Evolutionary conservation across 1,284 basidiomycete species (phyloP).

Genomic region (Tilletiaria anomala): DNA sequence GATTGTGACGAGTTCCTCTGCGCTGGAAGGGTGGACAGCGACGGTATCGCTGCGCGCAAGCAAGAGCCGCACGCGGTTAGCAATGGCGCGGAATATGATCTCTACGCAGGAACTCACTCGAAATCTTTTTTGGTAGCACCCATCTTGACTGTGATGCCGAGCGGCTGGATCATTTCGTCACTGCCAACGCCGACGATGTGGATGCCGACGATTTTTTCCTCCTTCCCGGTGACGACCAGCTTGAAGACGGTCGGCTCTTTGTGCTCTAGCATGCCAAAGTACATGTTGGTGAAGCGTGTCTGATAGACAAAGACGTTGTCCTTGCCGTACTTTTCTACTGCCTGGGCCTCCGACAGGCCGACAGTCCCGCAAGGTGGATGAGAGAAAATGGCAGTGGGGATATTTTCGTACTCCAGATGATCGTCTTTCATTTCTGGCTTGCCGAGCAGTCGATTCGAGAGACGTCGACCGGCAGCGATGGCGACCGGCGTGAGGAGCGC

Average conservation of each 20-base stretch:
- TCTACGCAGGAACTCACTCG: no score
- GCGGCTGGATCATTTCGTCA: conserved; percentile 87
- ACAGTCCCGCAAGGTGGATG: conserved; percentile 27
- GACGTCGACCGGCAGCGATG: conserved; percentile 79
- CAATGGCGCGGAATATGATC: no score
- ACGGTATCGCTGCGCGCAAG: no score
- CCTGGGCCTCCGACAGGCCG: conserved; percentile 63
- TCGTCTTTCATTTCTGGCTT: conserved; percentile 67
- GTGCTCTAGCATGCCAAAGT: conserved; percentile 36
- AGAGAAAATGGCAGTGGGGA: conserved; percentile 48
- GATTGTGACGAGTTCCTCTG: conserved; percentile 14
- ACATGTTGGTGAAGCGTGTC: conserved; percentile 42
- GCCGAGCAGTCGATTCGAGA: conserved; percentile 82
- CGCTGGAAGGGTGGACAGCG: conserved; percentile 36
- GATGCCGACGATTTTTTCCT: conserved; percentile 85
- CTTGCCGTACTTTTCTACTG: conserved; percentile 68
- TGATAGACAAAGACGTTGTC: conserved; percentile 76
- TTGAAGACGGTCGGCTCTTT: conserved; percentile 70
- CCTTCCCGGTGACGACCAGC: conserved; percentile 66
- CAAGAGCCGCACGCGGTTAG: no score
- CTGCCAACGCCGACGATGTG: conserved; percentile 71
- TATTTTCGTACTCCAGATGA: conserved; percentile 76
- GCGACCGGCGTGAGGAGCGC: conserved; percentile 92
- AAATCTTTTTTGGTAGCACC: conserved; percentile 44
- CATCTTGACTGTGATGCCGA: conserved; percentile 91